A percentile compares a stretch with the other conserved stretches of the same genome.
Conservation (phyloP, 257 asterid genomes). For the Rauvolfia tetraphylla region DNA sequence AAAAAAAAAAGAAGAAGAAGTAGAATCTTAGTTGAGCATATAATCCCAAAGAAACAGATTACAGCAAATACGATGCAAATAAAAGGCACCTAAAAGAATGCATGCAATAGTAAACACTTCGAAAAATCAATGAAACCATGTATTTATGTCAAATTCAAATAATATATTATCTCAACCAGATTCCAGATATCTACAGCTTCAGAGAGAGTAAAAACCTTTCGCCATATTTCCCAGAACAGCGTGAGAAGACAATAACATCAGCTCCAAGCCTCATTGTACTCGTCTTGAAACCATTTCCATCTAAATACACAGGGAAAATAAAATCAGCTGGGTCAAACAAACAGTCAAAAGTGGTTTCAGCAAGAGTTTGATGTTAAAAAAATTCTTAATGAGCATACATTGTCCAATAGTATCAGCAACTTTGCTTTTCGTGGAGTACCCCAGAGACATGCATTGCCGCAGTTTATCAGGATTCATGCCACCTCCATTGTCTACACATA, state of each 20-base stretch:
- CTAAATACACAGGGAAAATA: conserved; percentile 41
- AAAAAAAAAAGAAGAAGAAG: no score
- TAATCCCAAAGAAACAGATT: no score
- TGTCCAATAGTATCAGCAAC: conserved; percentile 84
- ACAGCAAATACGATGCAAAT: neutral
- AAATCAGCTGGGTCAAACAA: conserved; percentile 19
- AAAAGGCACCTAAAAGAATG: neutral
- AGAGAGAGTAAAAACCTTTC: conserved; percentile 42
- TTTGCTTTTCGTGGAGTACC: conserved; percentile 89
- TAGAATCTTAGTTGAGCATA: no score
- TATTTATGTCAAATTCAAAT: neutral
- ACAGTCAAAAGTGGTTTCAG: conserved; percentile 12
- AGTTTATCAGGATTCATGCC: conserved; percentile 92
- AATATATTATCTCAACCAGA: neutral
- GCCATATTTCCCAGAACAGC: conserved; percentile 54
- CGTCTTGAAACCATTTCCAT: conserved; percentile 98
- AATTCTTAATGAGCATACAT: conserved; percentile 45
- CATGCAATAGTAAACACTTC: neutral
- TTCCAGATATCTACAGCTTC: neutral
- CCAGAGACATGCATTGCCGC: conserved; percentile 98
- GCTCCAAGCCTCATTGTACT: conserved; percentile 99
- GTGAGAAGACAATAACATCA: conserved; percentile 94
- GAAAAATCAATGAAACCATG: neutral
- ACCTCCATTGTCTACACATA: conserved; percentile 75
- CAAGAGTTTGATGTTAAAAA: neutral